Conservation (phyloP, 2,329 filamentous ascomycete species). For the Penicillium hesseltinei region DNA sequence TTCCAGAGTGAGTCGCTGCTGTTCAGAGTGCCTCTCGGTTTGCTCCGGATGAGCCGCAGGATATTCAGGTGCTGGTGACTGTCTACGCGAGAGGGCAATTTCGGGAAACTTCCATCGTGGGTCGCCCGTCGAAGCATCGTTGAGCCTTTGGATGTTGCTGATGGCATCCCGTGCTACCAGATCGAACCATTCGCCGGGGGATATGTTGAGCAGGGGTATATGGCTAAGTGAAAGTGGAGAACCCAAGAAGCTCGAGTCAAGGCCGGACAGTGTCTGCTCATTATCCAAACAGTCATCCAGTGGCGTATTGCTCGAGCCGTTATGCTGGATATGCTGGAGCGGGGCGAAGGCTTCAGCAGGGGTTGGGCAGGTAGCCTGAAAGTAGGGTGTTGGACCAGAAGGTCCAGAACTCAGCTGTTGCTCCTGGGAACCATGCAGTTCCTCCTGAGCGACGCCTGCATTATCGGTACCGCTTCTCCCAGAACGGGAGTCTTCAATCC, state of each 20-base stretch:
- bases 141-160: constrained; percentile 1
- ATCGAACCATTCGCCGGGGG: constrained; percentile 24
- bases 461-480: background rate
- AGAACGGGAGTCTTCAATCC: background rate
- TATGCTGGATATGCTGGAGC: background rate
- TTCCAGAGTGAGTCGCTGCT: background rate
- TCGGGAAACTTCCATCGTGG: background rate
- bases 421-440: background rate
- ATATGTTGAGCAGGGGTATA: constrained; percentile 6
- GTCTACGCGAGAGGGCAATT: constrained; percentile 9
- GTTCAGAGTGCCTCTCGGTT: background rate
- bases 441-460: background rate
- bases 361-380: background rate
- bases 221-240: constrained; percentile 7
- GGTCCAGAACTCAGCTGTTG: background rate
- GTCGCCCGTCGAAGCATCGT: background rate
- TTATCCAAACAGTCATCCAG: background rate
- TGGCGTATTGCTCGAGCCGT: background rate
- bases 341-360: background rate
- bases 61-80: background rate
- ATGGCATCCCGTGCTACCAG: constrained; percentile 25
- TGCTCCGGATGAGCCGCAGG: background rate
- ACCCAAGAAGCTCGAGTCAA: constrained; percentile 5
- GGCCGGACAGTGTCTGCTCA: background rate
- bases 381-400: background rate